Evolutionary conservation across 2,329 filamentous ascomycete species (phyloP).

Genomic region (Xylaria sp.): DNA sequence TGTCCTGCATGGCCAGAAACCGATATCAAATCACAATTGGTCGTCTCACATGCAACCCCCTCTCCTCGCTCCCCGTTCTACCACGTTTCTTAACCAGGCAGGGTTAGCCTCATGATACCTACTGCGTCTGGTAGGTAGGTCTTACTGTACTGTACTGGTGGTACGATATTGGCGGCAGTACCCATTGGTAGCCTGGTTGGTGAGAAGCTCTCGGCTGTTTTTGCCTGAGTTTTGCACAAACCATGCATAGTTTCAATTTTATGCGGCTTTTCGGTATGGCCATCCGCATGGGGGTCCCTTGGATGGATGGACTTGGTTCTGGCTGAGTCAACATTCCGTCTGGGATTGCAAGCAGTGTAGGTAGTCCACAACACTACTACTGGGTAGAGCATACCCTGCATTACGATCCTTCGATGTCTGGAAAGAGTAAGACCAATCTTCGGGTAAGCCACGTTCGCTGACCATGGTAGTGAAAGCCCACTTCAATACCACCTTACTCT

Average conservation of each 20-base stretch:
- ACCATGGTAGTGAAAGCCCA: conserved; percentile 20
- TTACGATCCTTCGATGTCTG: conserved; percentile 28
- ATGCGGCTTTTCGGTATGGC: conserved; percentile 4
- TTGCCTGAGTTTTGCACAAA: neutral
- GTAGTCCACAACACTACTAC: too few relatives aligned
- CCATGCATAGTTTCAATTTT: neutral
- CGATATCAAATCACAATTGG: conserved; percentile 20
- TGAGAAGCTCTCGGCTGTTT: neutral
- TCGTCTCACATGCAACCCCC: neutral
- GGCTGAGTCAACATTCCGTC: conserved; percentile 24
- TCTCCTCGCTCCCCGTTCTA: conserved; percentile 22
- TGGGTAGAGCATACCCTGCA: conserved; percentile 3
- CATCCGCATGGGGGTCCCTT: neutral
- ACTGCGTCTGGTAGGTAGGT: too few relatives aligned
- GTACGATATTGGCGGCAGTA: conserved; percentile 10
- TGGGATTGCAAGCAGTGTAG: conserved; percentile 17
- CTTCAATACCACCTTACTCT: conserved; percentile 14
- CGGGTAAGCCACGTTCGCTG: conserved; percentile 32
- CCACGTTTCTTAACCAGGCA: conserved; percentile 24
- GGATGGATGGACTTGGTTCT: conserved; percentile 19
- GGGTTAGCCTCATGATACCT: neutral
- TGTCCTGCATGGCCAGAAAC: conserved; percentile 23
- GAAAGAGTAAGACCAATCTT: conserved; percentile 14
- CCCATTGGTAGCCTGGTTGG: neutral
- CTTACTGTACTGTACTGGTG: conserved; percentile 18